Conservation (phyloP, 176 grass and related monocot genomes). For the Pharus latifolius region DNA sequence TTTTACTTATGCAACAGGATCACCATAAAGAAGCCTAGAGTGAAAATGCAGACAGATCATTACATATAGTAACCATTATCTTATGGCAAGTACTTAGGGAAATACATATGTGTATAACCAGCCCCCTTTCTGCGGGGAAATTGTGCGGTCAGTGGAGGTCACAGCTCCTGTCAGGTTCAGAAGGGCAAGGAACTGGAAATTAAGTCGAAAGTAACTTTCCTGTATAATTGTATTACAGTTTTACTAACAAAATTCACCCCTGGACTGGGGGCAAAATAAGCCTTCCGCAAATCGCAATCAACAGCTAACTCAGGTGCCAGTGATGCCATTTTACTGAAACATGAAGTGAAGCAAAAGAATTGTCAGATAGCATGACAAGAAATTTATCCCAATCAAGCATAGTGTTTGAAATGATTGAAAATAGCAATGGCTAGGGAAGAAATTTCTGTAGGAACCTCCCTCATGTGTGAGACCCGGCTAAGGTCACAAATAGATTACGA, state of each 20-base stretch:
- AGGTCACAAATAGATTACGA: too few species aligned
- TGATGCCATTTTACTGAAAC: constrained; percentile 27
- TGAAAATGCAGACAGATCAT: background rate
- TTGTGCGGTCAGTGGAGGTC: constrained; percentile 3
- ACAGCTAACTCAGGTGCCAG: background rate
- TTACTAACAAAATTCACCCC: constrained; percentile 29
- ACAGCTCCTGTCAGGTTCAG: constrained; percentile 11
- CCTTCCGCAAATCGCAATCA: constrained; percentile 11
- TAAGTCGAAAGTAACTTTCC: background rate
- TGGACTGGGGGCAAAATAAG: constrained; percentile 24
- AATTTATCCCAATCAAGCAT: background rate
- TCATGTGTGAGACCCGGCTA: too few species aligned
- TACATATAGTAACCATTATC: constrained; percentile 14
- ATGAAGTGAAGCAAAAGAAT: background rate
- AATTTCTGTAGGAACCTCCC: too few species aligned
- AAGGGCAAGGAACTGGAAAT: constrained; percentile 19
- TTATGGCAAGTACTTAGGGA: background rate
- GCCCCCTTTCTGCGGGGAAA: constrained; percentile 14
- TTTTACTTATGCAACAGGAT: background rate
- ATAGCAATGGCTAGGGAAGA: background rate
- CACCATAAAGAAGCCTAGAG: background rate
- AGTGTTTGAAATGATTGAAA: background rate
- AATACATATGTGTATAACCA: constrained; percentile 27
- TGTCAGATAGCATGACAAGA: background rate
- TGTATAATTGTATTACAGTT: constrained; percentile 20